Evolutionary conservation across 805 yeast species (phyloP).

Genomic region (Suhomyces vadensis): DNA sequence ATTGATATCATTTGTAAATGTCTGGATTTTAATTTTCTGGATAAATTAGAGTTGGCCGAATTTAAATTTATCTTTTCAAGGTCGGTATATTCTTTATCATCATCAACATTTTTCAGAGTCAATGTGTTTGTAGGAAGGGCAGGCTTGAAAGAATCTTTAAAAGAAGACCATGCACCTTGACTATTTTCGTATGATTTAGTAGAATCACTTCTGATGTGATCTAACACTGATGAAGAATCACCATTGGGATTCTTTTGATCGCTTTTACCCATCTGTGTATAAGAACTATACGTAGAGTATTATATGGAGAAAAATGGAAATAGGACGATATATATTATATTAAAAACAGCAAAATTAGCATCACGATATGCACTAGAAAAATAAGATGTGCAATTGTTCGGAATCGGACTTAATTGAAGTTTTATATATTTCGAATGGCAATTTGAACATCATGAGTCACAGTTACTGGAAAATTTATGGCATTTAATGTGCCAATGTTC

Average conservation of each 20-base stretch:
- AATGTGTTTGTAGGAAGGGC: slow-evolving; percentile 25
- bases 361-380: background rate
- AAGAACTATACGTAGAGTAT: slow-evolving; percentile 2
- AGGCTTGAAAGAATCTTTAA: slow-evolving; percentile 38
- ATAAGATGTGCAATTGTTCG: background rate
- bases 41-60: slow-evolving; percentile 21
- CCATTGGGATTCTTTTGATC: background rate
- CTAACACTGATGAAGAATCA: slow-evolving; percentile 12
- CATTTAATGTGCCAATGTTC: background rate
- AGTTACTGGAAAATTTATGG: background rate
- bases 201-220: slow-evolving; percentile 15
- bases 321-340: background rate
- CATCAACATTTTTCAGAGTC: slow-evolving; percentile 20
- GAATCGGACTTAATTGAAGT: background rate
- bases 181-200: slow-evolving; percentile 15
- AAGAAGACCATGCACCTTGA: slow-evolving; percentile 22
- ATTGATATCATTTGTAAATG: slow-evolving; percentile 67
- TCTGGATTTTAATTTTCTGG: slow-evolving; percentile 44
- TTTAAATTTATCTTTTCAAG: slow-evolving; percentile 31
- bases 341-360: background rate
- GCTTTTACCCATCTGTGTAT: slow-evolving; percentile 2
- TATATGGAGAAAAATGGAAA: background rate
- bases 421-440: slow-evolving; percentile 9
- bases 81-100: slow-evolving; percentile 22
- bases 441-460: slow-evolving; percentile 7